A percentile compares a stretch with the other conserved stretches of the same genome.
Conservation (phyloP, 352 stramenopile genomes). For the Pythium phragmiticola region DNA sequence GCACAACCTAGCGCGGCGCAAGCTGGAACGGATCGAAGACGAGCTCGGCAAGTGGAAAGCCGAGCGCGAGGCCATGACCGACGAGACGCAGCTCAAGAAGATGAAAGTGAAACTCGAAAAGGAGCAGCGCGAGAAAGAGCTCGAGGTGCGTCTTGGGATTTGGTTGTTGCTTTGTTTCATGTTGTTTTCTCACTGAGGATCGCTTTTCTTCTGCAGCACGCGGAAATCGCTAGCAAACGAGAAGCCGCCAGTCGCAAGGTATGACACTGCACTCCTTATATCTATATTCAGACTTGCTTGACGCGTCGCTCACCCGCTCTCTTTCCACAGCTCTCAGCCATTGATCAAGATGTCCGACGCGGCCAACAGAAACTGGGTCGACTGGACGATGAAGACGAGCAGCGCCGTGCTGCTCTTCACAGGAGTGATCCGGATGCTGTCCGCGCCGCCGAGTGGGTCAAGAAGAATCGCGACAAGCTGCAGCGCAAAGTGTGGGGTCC, state of each 20-base stretch:
- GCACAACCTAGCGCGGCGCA: slow-evolving; percentile 56
- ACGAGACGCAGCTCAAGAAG: slow-evolving; percentile 49
- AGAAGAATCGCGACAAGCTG: slow-evolving; percentile 63
- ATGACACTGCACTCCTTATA: not conserved
- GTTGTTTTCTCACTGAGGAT: not conserved
- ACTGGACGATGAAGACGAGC: slow-evolving; percentile 76
- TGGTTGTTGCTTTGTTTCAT: not conserved
- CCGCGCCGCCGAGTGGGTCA: slow-evolving; percentile 72
- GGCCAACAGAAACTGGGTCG: slow-evolving; percentile 53
- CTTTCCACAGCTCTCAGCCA: slow-evolving; percentile 31
- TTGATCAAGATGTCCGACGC: slow-evolving; percentile 56
- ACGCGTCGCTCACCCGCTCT: too few species aligned
- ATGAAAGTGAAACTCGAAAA: slow-evolving; percentile 65
- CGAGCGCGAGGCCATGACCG: slow-evolving; percentile 47
- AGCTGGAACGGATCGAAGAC: slow-evolving; percentile 67
- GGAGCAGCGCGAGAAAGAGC: slow-evolving; percentile 63
- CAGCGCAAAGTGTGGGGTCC: slow-evolving; percentile 82
- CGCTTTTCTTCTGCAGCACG: slow-evolving; percentile 41
- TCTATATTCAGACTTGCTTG: too few species aligned
- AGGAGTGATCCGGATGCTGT: slow-evolving; percentile 69
- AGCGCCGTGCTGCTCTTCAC: slow-evolving; percentile 59
- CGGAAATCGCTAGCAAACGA: slow-evolving; percentile 66
- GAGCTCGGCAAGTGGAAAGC: slow-evolving; percentile 69
- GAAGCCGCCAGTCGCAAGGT: slow-evolving; percentile 45
- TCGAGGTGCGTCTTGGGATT: slow-evolving; percentile 44